Evolutionary conservation across 1,284 basidiomycete genomes (phyloP).

Genomic region (Tetrapyrgos nigripes): DNA sequence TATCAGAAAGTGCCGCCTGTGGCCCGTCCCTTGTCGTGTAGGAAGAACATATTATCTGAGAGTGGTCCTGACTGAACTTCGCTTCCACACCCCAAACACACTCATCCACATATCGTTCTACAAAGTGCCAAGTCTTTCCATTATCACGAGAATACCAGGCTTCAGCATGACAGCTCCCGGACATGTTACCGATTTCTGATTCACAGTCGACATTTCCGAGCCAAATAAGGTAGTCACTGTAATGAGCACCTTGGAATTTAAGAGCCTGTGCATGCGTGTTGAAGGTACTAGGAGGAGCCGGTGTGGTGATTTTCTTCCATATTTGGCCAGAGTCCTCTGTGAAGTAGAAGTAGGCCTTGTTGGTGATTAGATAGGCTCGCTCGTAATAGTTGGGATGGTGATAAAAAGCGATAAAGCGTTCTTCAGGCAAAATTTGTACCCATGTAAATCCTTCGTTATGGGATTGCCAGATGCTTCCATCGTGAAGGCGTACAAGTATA

Average conservation of each 20-base stretch:
- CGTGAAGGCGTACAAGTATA: constrained; percentile 81
- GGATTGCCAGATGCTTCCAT: constrained; percentile 90
- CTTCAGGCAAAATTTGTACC: constrained; percentile 66
- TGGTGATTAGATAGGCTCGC: constrained; percentile 91
- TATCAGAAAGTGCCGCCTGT: constrained; percentile 64
- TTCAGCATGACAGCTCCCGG: constrained; percentile 68
- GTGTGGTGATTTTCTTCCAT: constrained; percentile 73
- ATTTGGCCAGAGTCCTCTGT: constrained; percentile 83
- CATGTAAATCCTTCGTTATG: constrained; percentile 94
- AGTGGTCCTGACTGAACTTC: constrained; percentile 79
- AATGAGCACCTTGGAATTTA: constrained; percentile 89
- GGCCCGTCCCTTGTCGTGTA: constrained; percentile 84
- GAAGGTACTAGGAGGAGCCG: constrained; percentile 81
- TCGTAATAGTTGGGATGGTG: constrained; percentile 83
- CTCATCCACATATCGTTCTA: constrained; percentile 89
- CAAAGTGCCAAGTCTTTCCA: constrained; percentile 76
- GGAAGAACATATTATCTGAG: constrained; percentile 92
- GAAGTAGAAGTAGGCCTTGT: constrained; percentile 69
- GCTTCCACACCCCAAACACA: constrained; percentile 91
- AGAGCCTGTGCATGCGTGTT: constrained; percentile 66
- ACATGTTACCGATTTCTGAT: too few species aligned
- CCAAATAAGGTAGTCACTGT: constrained; percentile 89
- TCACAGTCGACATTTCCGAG: constrained; percentile 79
- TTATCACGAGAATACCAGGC: constrained; percentile 80
- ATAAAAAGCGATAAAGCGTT: constrained; percentile 82